These are phyloP conservation scores for Thalassiosira sp. DNA, from an alignment of 352 stramenopile species.

Conservation along the genomic window DNA sequence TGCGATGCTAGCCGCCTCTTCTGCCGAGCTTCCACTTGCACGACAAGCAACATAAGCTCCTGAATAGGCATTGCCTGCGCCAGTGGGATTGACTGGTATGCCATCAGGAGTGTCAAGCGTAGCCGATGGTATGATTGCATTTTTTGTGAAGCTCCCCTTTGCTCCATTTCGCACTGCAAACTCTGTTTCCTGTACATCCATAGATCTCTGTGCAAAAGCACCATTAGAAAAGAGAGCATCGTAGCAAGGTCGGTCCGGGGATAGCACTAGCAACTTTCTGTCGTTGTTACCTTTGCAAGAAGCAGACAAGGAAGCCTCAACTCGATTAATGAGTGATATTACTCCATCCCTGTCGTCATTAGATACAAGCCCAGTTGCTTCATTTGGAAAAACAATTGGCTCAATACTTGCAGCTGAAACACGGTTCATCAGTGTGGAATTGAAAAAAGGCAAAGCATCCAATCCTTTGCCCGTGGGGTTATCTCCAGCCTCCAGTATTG, in stretches of 20 bases:
- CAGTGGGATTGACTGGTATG: constrained; percentile 55
- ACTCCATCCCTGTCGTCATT: background rate
- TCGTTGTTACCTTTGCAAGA: background rate
- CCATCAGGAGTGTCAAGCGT: constrained; percentile 42
- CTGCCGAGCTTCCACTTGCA: constrained; percentile 18
- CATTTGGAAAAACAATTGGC: constrained; percentile 56
- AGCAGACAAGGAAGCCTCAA: constrained; percentile 4
- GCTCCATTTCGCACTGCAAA: constrained; percentile 42
- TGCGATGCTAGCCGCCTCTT: constrained; percentile 50
- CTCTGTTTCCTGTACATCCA: background rate
- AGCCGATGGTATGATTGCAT: constrained; percentile 31
- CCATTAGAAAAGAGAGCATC: constrained; percentile 22
- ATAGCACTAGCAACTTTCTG: constrained; percentile 31
- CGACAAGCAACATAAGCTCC: constrained; percentile 46
- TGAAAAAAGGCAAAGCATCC: constrained; percentile 40
- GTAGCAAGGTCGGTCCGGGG: constrained; percentile 42
- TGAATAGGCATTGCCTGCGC: constrained; percentile 63
- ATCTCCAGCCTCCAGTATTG: constrained; percentile 48
- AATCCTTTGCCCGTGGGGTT: constrained; percentile 36
- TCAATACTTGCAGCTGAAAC: constrained; percentile 39
- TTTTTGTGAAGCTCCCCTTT: constrained; percentile 32
- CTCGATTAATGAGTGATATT: constrained; percentile 18
- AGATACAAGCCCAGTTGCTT: background rate
- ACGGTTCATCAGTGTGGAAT: constrained; percentile 32
- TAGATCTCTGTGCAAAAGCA: background rate